phyloP scores from a whole-genome alignment of 345 rosid species.

The Populus alba region DNA sequence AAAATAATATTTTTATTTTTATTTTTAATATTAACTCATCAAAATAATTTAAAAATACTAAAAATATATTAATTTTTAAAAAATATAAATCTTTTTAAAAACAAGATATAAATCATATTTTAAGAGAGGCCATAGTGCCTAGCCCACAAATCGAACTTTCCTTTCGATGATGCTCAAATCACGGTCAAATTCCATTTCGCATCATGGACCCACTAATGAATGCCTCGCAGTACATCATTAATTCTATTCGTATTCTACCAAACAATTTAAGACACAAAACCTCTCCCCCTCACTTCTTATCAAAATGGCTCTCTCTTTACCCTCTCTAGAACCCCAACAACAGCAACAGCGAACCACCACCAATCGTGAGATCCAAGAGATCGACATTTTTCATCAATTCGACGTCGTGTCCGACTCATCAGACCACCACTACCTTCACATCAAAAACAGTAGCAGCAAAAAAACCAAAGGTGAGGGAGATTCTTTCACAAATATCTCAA shows the following conservation, averaged over 20 bases:
- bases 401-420: conserved; percentile 40
- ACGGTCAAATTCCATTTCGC: background rate
- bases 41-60: no score
- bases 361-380: conserved; percentile 19
- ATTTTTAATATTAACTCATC: no score
- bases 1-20: no score
- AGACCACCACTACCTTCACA: conserved; percentile 31
- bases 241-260: background rate
- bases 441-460: background rate
- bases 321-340: background rate
- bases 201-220: background rate
- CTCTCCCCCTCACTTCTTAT: background rate
- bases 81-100: no score
- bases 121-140: background rate
- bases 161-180: background rate
- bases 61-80: no score
- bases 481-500: conserved; percentile 19
- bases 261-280: background rate
- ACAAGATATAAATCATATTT: no score
- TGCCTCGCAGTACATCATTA: no score
- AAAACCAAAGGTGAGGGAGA: background rate
- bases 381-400: conserved; percentile 29
- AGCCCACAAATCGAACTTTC: background rate
- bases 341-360: background rate
- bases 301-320: conserved; percentile 21